phyloP scores from a whole-genome alignment of 768 basidiomycete species.

The Naganishia vishniacii region DNA sequence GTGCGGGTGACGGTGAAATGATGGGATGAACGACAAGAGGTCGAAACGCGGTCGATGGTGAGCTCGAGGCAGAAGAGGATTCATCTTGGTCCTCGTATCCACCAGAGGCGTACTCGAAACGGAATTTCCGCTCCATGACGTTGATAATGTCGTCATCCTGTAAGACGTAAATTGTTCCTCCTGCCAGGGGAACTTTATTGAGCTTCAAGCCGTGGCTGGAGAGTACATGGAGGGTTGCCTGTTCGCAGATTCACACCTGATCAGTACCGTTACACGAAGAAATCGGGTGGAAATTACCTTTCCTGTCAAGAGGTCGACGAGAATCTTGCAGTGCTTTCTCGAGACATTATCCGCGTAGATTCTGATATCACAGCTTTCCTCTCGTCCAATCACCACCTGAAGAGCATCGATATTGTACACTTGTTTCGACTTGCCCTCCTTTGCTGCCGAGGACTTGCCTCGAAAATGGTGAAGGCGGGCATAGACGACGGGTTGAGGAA shows the following conservation, averaged over 20 bases:
- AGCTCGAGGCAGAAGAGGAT: background rate
- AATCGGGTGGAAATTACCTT: slow-evolving; percentile 28
- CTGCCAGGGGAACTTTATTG: slow-evolving; percentile 29
- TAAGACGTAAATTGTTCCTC: slow-evolving; percentile 28
- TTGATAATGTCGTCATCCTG: slow-evolving; percentile 37
- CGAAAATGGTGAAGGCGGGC: slow-evolving; percentile 22
- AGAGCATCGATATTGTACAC: slow-evolving; percentile 19
- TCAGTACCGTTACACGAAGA: background rate
- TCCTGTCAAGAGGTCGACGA: slow-evolving; percentile 36
- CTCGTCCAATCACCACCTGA: slow-evolving; percentile 11
- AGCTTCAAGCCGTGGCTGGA: slow-evolving; percentile 35
- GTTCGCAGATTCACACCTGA: slow-evolving; percentile 1
- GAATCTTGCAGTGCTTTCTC: slow-evolving; percentile 42
- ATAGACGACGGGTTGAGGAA: slow-evolving; percentile 16
- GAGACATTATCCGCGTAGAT: slow-evolving; percentile 45
- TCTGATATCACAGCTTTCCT: slow-evolving; percentile 32
- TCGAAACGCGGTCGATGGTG: background rate
- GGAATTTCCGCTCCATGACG: slow-evolving; percentile 43
- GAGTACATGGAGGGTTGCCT: slow-evolving; percentile 39
- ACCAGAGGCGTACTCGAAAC: slow-evolving; percentile 40
- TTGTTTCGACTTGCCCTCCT: slow-evolving; percentile 16
- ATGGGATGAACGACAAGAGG: slow-evolving; percentile 1
- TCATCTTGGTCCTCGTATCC: slow-evolving; percentile 9
- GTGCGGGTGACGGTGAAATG: background rate
- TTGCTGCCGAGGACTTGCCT: slow-evolving; percentile 19